Evolutionary conservation across 1,139 yeast species (phyloP).

Genomic region (Nematodospora anomalae): DNA sequence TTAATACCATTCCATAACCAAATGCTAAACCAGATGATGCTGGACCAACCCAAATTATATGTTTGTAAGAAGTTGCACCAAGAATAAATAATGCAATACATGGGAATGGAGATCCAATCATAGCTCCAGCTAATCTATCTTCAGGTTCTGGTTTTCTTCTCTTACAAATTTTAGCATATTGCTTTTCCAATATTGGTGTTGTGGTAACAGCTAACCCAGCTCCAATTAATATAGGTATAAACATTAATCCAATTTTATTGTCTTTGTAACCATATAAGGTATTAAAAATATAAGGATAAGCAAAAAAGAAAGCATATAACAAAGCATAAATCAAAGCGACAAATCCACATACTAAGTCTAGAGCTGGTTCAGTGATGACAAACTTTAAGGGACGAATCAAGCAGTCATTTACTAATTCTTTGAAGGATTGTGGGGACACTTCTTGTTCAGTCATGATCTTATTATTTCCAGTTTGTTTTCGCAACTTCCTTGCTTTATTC

Average conservation of each 20-base stretch:
- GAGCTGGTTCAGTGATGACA: slow-evolving; percentile 75
- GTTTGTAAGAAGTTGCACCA: slow-evolving; percentile 83
- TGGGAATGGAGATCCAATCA: slow-evolving; percentile 88
- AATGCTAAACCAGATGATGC: slow-evolving; percentile 87
- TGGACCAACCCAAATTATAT: slow-evolving; percentile 91
- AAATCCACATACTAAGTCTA: slow-evolving; percentile 78
- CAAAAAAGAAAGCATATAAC: slow-evolving; percentile 89
- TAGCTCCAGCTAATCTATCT: slow-evolving; percentile 83
- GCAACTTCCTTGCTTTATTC: slow-evolving; percentile 62
- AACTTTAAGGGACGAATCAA: slow-evolving; percentile 75
- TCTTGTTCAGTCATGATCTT: slow-evolving; percentile 93
- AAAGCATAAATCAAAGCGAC: slow-evolving; percentile 86
- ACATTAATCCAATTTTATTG: slow-evolving; percentile 76
- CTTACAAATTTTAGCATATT: slow-evolving; percentile 52
- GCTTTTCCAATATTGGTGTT: slow-evolving; percentile 69
- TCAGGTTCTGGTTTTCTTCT: slow-evolving; percentile 77
- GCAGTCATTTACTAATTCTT: slow-evolving; percentile 65
- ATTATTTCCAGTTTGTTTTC: slow-evolving; percentile 77
- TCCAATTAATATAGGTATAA: slow-evolving; percentile 85
- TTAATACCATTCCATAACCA: slow-evolving; percentile 90
- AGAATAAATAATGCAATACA: slow-evolving; percentile 83
- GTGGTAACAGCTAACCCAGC: slow-evolving; percentile 69
- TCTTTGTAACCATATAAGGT: slow-evolving; percentile 66
- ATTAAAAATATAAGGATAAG: slow-evolving; percentile 74
- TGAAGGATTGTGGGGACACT: slow-evolving; percentile 65